Conservation (phyloP, 1,139 yeast genomes). For the Lodderomyces margitis region DNA sequence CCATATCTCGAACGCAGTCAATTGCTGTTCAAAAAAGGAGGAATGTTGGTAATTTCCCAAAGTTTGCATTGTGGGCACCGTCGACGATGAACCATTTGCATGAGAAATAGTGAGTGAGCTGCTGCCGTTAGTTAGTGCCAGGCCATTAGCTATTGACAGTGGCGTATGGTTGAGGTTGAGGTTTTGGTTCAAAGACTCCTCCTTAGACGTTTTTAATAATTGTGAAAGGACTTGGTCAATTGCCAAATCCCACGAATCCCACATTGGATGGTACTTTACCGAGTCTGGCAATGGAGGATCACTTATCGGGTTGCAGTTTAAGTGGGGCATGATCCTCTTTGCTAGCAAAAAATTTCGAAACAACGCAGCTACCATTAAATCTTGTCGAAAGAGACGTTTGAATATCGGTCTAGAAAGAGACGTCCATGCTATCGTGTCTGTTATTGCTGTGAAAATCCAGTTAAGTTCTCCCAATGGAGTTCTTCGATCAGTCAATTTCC, state of each 20-base stretch:
- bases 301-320: constrained; percentile 91
- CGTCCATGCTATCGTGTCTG: constrained; percentile 98
- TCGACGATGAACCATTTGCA: constrained; percentile 12
- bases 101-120: neutral
- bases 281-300: constrained; percentile 90
- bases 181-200: constrained; percentile 7
- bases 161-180: neutral
- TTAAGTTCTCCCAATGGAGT: constrained; percentile 95
- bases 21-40: constrained; percentile 90
- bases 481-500: constrained; percentile 85
- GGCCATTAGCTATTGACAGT: neutral
- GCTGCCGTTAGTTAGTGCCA: neutral
- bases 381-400: constrained; percentile 89
- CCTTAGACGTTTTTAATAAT: constrained; percentile 41
- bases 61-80: constrained; percentile 25
- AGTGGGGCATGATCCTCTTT: constrained; percentile 89
- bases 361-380: constrained; percentile 92
- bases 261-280: constrained; percentile 81
- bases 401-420: constrained; percentile 83
- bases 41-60: constrained; percentile 71
- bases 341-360: constrained; percentile 91
- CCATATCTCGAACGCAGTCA: constrained; percentile 97
- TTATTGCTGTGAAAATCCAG: constrained; percentile 97
- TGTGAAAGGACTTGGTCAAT: constrained; percentile 89
- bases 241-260: constrained; percentile 99